Base-by-base conservation (phyloP, 371 early-diverging fungal species). In the Zancudomyces culisetae region DNA sequence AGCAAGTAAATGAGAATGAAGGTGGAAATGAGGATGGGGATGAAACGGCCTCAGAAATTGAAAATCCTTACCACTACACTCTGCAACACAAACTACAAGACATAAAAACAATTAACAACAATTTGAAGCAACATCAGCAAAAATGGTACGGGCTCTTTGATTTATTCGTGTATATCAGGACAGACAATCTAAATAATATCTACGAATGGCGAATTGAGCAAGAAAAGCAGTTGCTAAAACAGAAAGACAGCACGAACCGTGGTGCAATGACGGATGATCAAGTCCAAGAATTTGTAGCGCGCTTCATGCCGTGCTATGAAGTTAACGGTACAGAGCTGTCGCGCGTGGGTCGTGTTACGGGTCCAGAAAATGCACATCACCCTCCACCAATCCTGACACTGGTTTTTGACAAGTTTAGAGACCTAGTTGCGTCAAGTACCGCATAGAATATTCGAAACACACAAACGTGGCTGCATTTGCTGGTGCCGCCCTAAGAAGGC, bases 221-320 rank as follows among this genome's bases (percentile, higher is more conserved):
- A 62, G 94, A 94, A 56, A 69, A 75, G 42, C 70, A 73, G 56
- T 66, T 84, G 60, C 65, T 64, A 18, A 15, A 6, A 21, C 2
- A 43, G 3, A 19, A 6, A 10, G 23, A 21, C 43, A 60, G 58
- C 3, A 57, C 56, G 0, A 20, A 35, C 2, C 55, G 57, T 18
- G 58, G 55, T 13, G 45, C 66, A 24, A 43, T 93, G 68, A 74
- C 73, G 1, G 74, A 79, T 41, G 73, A 73, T 22, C 76, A 80
- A 58, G 83, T 93, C 10, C 57, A 67, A 1, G 75, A 75, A 21
- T 93, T 95, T 77, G 85, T 95, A 1, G 73, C 82, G 24, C 72
- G 86, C 29, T 95, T 86, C 58, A 83, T 92, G 85, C 93, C 93
- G 1, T 77, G 78, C 1, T 93, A 95, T 60, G 76, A 80, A 23